phyloP scores from a whole-genome alignment of 2,329 filamentous ascomycete species.

The Phialemoniopsis sp. region DNA sequence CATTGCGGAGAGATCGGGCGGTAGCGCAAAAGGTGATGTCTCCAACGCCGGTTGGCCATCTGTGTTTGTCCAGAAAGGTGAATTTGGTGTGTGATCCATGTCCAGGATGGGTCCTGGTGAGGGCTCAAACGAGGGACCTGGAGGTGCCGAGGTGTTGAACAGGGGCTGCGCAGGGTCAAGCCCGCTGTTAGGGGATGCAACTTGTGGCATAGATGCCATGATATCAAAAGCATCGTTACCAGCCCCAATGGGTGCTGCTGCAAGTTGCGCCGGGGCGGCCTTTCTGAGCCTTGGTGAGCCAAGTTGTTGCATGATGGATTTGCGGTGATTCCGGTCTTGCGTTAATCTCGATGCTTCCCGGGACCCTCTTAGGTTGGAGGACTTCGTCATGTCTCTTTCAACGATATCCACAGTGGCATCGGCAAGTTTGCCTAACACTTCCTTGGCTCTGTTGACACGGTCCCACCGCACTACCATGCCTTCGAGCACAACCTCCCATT shows the following conservation, averaged over 20 bases:
- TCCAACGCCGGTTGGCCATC: no score
- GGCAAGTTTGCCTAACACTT: constrained; percentile 4
- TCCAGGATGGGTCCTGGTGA: no score
- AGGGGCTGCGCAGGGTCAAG: no score
- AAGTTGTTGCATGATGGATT: constrained; percentile 4
- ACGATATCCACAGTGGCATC: constrained; percentile 8
- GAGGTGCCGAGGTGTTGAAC: no score
- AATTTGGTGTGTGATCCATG: no score
- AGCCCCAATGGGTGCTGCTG: no score
- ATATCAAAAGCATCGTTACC: no score
- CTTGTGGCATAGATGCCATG: no score
- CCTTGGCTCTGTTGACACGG: constrained; percentile 4
- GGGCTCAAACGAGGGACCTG: no score
- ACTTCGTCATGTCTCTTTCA: constrained; percentile 6
- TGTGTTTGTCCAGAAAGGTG: no score
- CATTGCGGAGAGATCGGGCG: not conserved
- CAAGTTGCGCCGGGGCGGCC: no score
- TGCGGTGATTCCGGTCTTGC: constrained; percentile 1
- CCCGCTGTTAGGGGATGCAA: no score
- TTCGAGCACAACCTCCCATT: constrained; percentile 13
- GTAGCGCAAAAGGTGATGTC: not conserved
- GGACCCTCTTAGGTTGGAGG: not conserved
- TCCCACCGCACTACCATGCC: constrained; percentile 12
- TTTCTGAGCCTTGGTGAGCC: not conserved
- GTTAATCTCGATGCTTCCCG: not conserved